phyloP scores from a whole-genome alignment of 441 rosid genomes.

The Sinapis alba region DNA sequence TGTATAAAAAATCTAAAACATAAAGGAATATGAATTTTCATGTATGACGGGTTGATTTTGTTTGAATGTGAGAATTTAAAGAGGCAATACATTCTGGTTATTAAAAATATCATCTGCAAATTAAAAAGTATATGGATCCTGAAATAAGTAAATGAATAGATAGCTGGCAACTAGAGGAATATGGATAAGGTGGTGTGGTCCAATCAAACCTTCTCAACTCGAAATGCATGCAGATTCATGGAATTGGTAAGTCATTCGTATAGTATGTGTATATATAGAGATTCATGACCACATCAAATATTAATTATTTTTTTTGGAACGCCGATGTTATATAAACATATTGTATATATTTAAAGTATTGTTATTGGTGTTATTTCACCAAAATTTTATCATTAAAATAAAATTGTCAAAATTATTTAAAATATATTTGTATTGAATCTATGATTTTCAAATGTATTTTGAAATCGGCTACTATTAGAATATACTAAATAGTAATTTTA shows the following conservation, averaged over 20 bases:
- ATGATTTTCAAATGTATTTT: not conserved
- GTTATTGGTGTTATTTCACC: not conserved
- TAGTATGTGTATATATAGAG: not conserved
- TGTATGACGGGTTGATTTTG: slow-evolving; percentile 5
- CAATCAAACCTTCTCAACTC: not conserved
- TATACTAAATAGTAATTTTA: not conserved
- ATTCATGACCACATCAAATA: not conserved
- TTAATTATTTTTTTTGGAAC: not conserved
- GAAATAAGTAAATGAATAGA: not conserved
- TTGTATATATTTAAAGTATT: not conserved
- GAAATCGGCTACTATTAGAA: not conserved
- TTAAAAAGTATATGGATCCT: not conserved
- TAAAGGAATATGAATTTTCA: not conserved
- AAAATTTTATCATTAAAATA: not conserved
- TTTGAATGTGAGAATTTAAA: not conserved
- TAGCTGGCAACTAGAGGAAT: not conserved
- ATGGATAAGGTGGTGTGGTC: slow-evolving; percentile 3
- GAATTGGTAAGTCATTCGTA: not conserved
- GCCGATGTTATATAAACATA: not conserved
- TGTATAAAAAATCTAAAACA: no score
- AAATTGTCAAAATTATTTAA: not conserved
- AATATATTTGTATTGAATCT: not conserved
- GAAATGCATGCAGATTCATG: not conserved
- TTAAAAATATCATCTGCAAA: not conserved
- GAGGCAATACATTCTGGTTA: slow-evolving; percentile 3